Conservation (phyloP, 140 eudicot genomes). For the Oenanthe javanica region DNA sequence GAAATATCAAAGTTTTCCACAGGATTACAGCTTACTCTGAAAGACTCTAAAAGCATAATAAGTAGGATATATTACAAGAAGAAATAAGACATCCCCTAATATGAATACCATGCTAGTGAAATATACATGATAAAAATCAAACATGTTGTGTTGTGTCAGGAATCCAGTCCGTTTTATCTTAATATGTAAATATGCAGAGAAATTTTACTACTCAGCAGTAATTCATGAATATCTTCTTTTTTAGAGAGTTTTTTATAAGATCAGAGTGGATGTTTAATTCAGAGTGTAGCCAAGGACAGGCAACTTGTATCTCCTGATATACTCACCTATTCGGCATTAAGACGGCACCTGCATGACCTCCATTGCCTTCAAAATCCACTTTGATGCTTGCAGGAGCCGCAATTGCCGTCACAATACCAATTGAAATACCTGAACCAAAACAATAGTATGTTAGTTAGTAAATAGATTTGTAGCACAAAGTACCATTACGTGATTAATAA, state of each 20-base stretch:
- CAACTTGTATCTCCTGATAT: background rate
- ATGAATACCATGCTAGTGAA: background rate
- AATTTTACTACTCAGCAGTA: background rate
- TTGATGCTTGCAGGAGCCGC: constrained; percentile 99
- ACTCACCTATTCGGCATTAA: constrained; percentile 78
- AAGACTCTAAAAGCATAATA: background rate
- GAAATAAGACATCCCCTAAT: background rate
- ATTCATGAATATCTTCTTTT: background rate
- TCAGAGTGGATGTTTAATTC: background rate
- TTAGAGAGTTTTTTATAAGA: background rate
- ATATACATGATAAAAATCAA: background rate
- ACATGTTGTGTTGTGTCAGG: background rate
- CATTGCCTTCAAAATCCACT: constrained; percentile 91
- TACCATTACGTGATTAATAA: background rate
- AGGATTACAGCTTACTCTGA: background rate
- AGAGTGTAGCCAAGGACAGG: constrained; percentile 1
- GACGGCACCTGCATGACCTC: constrained; percentile 99
- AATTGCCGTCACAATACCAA: constrained; percentile 96
- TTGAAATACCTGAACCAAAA: constrained; percentile 38
- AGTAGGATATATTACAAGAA: background rate
- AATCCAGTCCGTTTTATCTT: background rate
- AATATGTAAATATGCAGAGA: background rate
- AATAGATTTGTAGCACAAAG: background rate
- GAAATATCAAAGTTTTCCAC: background rate
- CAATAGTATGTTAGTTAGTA: background rate